A percentile compares a stretch with the other conserved stretches of the same genome.
Evolutionary conservation across 2,329 filamentous ascomycete genomes (phyloP).

Genomic region (Rhinocladiella similis): DNA sequence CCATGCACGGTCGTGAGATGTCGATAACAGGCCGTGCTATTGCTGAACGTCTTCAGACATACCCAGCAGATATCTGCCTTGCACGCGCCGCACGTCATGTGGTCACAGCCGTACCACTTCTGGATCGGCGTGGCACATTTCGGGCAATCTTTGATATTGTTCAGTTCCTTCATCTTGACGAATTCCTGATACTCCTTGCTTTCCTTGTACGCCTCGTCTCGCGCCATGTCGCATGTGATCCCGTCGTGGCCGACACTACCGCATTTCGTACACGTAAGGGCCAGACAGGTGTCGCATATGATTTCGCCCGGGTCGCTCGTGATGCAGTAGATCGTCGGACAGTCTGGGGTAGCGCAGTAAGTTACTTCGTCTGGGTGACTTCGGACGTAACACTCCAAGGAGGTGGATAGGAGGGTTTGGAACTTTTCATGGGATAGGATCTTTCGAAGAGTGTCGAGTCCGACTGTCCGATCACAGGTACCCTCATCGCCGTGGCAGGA

Average conservation of each 20-base stretch:
- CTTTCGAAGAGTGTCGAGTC: constrained; percentile 3
- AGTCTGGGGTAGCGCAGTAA: constrained; percentile 16
- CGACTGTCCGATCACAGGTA: constrained; percentile 3
- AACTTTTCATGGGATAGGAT: background rate
- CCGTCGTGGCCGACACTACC: constrained; percentile 14
- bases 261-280: constrained; percentile 12
- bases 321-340: constrained; percentile 10
- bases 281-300: constrained; percentile 10
- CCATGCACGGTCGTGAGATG: constrained; percentile 5
- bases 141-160: constrained; percentile 8
- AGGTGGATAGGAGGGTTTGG: constrained; percentile 3
- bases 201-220: background rate
- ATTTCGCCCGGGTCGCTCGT: background rate
- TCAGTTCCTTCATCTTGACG: constrained; percentile 1
- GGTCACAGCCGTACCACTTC: constrained; percentile 77
- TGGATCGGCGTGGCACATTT: constrained; percentile 50
- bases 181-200: background rate
- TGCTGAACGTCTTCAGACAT: constrained; percentile 1
- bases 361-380: constrained; percentile 2
- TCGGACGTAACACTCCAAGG: constrained; percentile 9
- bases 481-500: constrained; percentile 2
- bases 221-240: too few species aligned
- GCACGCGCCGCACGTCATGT: constrained; percentile 70
- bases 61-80: constrained; percentile 6
- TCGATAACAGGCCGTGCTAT: background rate